These are phyloP conservation scores for Saccharomycopsis crataegensis DNA, from an alignment of 1,139 yeast species.

Conservation along the genomic window DNA sequence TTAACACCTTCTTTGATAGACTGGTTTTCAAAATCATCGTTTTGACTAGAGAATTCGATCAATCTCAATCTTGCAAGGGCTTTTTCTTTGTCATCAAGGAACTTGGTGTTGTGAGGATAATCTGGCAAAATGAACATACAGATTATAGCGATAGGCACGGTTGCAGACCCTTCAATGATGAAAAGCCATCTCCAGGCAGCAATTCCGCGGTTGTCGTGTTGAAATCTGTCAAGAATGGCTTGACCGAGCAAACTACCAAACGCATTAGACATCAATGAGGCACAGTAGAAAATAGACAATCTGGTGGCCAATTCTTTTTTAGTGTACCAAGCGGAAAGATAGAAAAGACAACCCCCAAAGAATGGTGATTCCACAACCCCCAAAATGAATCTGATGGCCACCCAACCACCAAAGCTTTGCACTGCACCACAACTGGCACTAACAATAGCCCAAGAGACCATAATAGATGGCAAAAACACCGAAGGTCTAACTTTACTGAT, in stretches of 20 bases:
- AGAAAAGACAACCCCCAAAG: slow-evolving; percentile 42
- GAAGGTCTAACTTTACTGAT: slow-evolving; percentile 42
- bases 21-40: slow-evolving; percentile 1
- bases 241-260: slow-evolving; percentile 49
- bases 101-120: slow-evolving; percentile 13
- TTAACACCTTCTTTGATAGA: neutral
- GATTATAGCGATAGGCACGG: slow-evolving; percentile 41
- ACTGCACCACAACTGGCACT: slow-evolving; percentile 37
- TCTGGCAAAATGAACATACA: slow-evolving; percentile 17
- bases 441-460: slow-evolving; percentile 51
- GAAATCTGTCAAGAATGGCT: slow-evolving; percentile 29
- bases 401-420: slow-evolving; percentile 32
- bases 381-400: slow-evolving; percentile 33
- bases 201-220: slow-evolving; percentile 29
- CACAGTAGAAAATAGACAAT: slow-evolving; percentile 52
- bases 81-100: slow-evolving; percentile 10
- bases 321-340: slow-evolving; percentile 45
- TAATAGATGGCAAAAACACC: slow-evolving; percentile 39
- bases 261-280: slow-evolving; percentile 51
- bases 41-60: slow-evolving; percentile 2
- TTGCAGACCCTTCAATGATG: slow-evolving; percentile 55
- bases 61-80: slow-evolving; percentile 16
- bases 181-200: slow-evolving; percentile 57
- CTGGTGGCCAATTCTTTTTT: slow-evolving; percentile 43
- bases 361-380: slow-evolving; percentile 47